Conservation (phyloP, 192 early-diverging fungal genomes). For the Cladochytrium replicatum region DNA sequence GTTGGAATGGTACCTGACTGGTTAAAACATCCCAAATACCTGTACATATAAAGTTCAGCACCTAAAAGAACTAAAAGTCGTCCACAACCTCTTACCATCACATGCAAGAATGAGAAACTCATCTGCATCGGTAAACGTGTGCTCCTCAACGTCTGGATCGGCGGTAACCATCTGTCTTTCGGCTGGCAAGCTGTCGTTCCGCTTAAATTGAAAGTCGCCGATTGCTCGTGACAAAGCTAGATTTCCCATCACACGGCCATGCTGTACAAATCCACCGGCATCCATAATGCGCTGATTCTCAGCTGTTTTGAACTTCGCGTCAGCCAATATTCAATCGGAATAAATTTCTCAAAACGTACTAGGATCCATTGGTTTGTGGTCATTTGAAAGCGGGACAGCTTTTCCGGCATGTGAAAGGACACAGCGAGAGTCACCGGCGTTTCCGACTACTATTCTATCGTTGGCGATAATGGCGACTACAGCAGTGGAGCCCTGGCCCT, state of each 20-base stretch:
- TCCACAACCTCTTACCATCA: constrained; percentile 78
- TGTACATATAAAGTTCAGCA: too few species aligned
- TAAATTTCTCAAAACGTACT: too few species aligned
- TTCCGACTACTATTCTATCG: constrained; percentile 78
- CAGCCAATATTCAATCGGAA: too few species aligned
- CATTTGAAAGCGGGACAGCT: constrained; percentile 69
- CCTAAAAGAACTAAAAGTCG: too few species aligned
- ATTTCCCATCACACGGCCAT: constrained; percentile 91
- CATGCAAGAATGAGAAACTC: constrained; percentile 96
- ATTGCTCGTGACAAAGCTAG: constrained; percentile 93
- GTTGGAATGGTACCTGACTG: too few species aligned
- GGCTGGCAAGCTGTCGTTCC: constrained; percentile 56
- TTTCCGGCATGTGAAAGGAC: constrained; percentile 73
- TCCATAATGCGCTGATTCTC: constrained; percentile 78
- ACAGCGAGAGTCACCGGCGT: constrained; percentile 94
- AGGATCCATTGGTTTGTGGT: constrained; percentile 91
- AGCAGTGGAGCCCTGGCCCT: constrained; percentile 96
- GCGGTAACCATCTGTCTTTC: constrained; percentile 94
- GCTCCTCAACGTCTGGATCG: constrained; percentile 69
- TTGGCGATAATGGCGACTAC: constrained; percentile 76
- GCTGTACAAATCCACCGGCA: constrained; percentile 97
- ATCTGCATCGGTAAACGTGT: constrained; percentile 50
- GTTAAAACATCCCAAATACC: constrained; percentile 98
- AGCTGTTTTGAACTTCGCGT: too few species aligned
- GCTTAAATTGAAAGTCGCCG: constrained; percentile 99